Evolutionary conservation across 2,329 filamentous ascomycete genomes (phyloP).

Genomic region (Scedosporium boydii): DNA sequence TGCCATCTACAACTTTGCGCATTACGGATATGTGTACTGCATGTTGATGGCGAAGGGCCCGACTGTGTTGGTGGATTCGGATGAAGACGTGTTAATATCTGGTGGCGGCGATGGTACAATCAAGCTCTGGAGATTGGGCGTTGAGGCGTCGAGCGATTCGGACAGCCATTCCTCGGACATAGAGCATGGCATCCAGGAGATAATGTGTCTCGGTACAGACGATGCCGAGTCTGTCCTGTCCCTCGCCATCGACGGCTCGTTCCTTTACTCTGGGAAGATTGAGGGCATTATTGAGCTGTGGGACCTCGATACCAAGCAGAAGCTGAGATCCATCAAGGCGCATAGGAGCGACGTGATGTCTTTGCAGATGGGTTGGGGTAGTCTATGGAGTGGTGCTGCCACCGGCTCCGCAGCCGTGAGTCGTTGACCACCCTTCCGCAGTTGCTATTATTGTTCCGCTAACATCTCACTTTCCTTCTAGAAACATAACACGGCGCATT

Average conservation of each 20-base stretch:
- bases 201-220: constrained; percentile 55
- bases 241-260: constrained; percentile 77
- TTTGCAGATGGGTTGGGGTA: constrained; percentile 74
- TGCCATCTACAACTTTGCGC: constrained; percentile 79
- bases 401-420: constrained; percentile 75
- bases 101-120: constrained; percentile 91
- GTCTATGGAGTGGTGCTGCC: constrained; percentile 81
- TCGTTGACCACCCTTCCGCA: constrained; percentile 7
- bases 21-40: constrained; percentile 92
- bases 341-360: constrained; percentile 78
- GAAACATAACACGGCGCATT: constrained; percentile 60
- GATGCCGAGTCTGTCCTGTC: constrained; percentile 62
- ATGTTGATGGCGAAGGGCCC: constrained; percentile 77
- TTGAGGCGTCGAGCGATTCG: background rate
- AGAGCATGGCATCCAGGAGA: constrained; percentile 30
- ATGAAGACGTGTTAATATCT: constrained; percentile 77
- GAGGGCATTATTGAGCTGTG: constrained; percentile 88
- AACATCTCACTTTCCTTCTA: constrained; percentile 16
- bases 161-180: constrained; percentile 9
- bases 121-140: constrained; percentile 73
- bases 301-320: constrained; percentile 91
- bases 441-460: background rate
- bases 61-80: constrained; percentile 55
- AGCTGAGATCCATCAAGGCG: constrained; percentile 75
- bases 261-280: constrained; percentile 83